Evolutionary conservation across 2,329 filamentous ascomycete genomes (phyloP), one percentile per base, ranked within the genome.

Genomic region (Fonsecaea pedrosoi): DNA sequence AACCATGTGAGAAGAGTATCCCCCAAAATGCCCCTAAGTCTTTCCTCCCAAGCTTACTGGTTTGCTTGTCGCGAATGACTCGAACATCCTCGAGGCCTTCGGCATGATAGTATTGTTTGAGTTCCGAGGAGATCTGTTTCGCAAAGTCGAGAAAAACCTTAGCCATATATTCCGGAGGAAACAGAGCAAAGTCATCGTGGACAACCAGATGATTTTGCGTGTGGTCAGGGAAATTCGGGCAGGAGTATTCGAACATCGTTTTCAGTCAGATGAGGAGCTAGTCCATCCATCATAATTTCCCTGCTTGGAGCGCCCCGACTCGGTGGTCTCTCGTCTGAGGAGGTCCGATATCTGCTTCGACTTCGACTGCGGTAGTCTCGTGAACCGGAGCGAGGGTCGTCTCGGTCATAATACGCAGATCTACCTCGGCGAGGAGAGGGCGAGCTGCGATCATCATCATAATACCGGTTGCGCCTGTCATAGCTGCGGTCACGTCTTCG

Each of bases 61-160:
- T 87, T 67, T 85, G 82, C 64, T 84, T 82, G 71, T 87, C 85
- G 66, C 84, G 83, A 71, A 87, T 87, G 60, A 87, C 78, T 18
- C 84, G 81, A 56, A 87, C 79, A 71, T 86, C 84, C 72, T 87
- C 84, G 67, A 87, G 76, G n/a, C 79, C 80, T 64, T 82, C 79
- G 69, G 85, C 77, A 72, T 81, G 77, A 70, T 86, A 82, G 70
- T 79, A 80, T 71, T 84, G 80, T 71, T 79, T 78, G 72, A 87
- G 78, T 79, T 87, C 85, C 77, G 79, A 79, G 72, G 81, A 80
- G 75, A 87, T 85, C 85, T 87, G 79, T 82, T 38, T 79, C 70
- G 73, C 75, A 73, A 73, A 69, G 35, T 55, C 64, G 62, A 35
- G 53, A 67, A 64, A 55, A 65, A 25, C 71, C 68, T 72, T 72